Base-by-base conservation (phyloP, 2,329 filamentous ascomycete species). In the Emericellopsis cladophorae region DNA sequence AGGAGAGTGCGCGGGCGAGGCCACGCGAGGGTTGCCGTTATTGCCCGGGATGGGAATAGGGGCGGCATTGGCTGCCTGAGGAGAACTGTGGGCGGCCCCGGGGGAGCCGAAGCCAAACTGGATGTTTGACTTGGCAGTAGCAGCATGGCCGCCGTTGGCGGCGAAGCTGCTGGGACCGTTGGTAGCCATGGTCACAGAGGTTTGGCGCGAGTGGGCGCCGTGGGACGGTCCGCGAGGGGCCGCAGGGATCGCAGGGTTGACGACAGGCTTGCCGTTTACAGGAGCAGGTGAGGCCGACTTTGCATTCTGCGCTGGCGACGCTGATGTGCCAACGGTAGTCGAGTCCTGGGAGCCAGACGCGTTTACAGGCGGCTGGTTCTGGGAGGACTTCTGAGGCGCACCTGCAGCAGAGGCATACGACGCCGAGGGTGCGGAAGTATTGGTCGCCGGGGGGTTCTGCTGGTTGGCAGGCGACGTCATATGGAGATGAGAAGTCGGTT, bases 121-220 rank as follows among this genome's bases (percentile, higher is more conserved):
- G 58, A 92, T 84, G 50, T 69, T 72, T 49, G 72, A 66, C 65
- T 75, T 79, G 65, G 60, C 68, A 46, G 65, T 70, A 33, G 78
- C 75, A 42, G 62, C 61, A 21, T 15, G 55, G 45, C 78, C 83
- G 52, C 86, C 86, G 70, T 93, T 94, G 51, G 81, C 73, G 45
- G 80, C 76, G 59, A 79, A 84, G 56, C 80, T 80, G 51, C 74
- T 84, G 42, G 84, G 76, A 51, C 83, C 85, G 57, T 84, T 84
- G 51, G 87, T 81, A 60, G 78, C 88, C 69, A 95, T 95, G 54
- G 89, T 94, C 54, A 95, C 83, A 15, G 90, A 95, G 48, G 80
- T 79, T 66, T 94, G 95, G 58, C 87, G 79, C 57, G 71, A 74
- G 67, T 96, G 89, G 41, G 71, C 62, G 50, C 85, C 85, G 75